Evolutionary conservation across 768 basidiomycete species (phyloP), one percentile per base, ranked within the genome.

Genomic region (Leccinellum albellum): DNA sequence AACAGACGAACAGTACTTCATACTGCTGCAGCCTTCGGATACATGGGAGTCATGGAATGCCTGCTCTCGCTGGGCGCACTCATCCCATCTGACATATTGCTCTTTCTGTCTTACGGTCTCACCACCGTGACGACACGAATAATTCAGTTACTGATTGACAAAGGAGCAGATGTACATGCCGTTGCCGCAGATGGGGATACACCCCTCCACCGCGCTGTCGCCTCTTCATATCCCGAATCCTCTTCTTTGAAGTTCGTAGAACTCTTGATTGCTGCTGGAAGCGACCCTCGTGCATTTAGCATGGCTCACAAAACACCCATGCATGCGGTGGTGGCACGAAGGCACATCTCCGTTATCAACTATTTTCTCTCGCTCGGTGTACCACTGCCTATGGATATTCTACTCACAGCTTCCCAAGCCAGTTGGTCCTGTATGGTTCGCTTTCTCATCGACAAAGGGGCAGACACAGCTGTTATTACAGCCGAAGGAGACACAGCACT

Each of bases 1-100:
- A 0, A 6, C 3, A 23, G 44, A 15, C 6, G 10, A 45, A 0
- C 44, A 8, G 0, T 4, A 14, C n/a, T 45, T 7, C 1, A 0
- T n/a, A 2, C n/a, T 23, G 44, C 14, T 1, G 21, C 7, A 45
- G 14, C 6, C 21, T 3, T 2, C 1, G 23, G 23, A 21, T 4
- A 14, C 13, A 20, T 23, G 13, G 8, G 24, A 45, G 15, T 45
- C 13, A 15, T 45, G 9, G 14, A 24, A 45, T 45, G 24, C 44
- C 9, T 45, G 3, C 7, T 45, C 6, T 45, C 44, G 7, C 44
- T 6, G 8, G 44, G 14, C 2, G 7, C 14, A 23, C 0, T 0
- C 4, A 7, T 14, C 6, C 14, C 44, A 15, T 14, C 44, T 23
- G 23, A 45, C 4, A 24, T 45, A 45, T 15, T 45, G 10, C 14